A percentile compares a stretch with the other conserved stretches of the same genome.
These are phyloP conservation scores for Acacia confusa DNA, from an alignment of 306 rosid genomes.

Conservation along the genomic window DNA sequence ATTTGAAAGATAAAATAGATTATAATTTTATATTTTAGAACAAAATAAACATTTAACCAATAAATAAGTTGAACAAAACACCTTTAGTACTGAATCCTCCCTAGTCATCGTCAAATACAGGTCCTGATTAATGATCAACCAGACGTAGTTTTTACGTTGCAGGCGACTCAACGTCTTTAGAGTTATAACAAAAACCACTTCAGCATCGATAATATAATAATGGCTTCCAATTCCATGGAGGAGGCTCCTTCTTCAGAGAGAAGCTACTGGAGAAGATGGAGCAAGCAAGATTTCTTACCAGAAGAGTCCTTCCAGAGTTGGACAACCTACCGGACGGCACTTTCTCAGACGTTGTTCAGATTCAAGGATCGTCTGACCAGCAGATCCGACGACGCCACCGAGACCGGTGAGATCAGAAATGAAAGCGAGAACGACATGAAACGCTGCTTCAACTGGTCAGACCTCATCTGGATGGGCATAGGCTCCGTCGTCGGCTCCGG, in stretches of 20 bases:
- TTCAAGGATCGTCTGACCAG: no score
- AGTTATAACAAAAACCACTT: neutral
- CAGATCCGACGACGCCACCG: no score
- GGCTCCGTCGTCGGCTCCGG: slow-evolving; percentile 80
- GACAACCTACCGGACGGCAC: no score
- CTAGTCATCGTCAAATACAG: neutral
- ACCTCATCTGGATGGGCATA: slow-evolving; percentile 77
- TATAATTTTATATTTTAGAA: no score
- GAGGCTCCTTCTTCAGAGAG: slow-evolving; percentile 37
- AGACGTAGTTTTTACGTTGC: neutral
- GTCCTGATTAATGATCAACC: neutral
- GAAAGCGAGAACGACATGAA: slow-evolving; percentile 65
- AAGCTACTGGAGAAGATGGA: slow-evolving; percentile 69
- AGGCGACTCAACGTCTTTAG: neutral
- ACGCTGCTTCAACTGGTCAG: slow-evolving; percentile 71
- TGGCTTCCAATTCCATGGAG: slow-evolving; percentile 30
- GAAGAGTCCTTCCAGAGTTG: slow-evolving; percentile 64
- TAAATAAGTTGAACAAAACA: no score
- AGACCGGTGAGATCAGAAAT: slow-evolving; percentile 33
- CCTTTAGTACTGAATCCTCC: no score
- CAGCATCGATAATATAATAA: neutral
- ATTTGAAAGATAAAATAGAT: no score
- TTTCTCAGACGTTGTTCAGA: no score
- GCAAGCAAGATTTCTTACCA: slow-evolving; percentile 73
- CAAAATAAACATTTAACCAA: no score